phyloP scores from a whole-genome alignment of 345 rosid genomes.

The Murraya koenigii region DNA sequence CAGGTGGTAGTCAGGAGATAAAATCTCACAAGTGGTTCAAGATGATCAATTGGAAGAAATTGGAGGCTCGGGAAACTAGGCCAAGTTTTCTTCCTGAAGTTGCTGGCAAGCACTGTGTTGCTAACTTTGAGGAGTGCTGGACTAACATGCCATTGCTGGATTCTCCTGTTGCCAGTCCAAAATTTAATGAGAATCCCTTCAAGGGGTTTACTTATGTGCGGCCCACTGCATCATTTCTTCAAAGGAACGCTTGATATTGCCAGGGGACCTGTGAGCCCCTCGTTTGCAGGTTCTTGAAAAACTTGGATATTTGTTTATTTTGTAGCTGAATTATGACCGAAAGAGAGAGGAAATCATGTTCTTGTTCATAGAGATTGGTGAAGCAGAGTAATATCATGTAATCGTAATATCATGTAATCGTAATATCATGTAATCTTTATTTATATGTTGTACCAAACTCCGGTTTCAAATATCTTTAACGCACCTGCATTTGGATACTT shows the following conservation, averaged over 20 bases:
- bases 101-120: slow-evolving; percentile 46
- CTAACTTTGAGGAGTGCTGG: slow-evolving; percentile 53
- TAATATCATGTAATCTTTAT: neutral
- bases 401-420: too few relatives aligned
- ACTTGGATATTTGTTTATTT: neutral
- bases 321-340: neutral
- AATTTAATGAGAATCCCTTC: slow-evolving; percentile 40
- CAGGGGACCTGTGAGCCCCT: neutral
- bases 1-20: slow-evolving; percentile 40
- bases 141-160: slow-evolving; percentile 46
- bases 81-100: slow-evolving; percentile 57
- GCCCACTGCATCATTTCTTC: slow-evolving; percentile 35
- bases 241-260: slow-evolving; percentile 20
- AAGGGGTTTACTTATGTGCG: slow-evolving; percentile 42
- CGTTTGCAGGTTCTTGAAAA: neutral
- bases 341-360: neutral
- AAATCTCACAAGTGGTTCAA: slow-evolving; percentile 53
- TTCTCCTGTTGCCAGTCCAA: slow-evolving; percentile 56
- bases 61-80: slow-evolving; percentile 41
- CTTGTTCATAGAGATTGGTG: slow-evolving; percentile 6
- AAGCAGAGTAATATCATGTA: neutral
- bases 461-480: neutral
- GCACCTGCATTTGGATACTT: neutral
- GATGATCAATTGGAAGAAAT: slow-evolving; percentile 47
- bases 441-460: neutral